phyloP scores from a whole-genome alignment of 345 rosid genomes.

The Hibiscus mutabilis region DNA sequence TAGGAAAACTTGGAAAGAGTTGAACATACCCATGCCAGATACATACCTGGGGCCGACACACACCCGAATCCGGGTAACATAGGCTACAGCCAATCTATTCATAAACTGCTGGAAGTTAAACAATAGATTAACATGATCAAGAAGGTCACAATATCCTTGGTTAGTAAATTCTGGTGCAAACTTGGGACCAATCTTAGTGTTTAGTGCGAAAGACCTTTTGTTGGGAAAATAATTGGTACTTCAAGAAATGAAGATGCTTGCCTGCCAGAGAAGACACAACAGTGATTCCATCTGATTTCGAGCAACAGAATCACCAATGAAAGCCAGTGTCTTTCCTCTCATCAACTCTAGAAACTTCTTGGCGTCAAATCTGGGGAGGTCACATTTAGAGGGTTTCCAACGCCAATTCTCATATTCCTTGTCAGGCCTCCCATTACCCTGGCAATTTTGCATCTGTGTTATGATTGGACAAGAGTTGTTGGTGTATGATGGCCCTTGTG shows the following conservation, averaged over 20 bases:
- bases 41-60: too few species aligned
- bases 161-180: background rate
- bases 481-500: slow-evolving; percentile 68
- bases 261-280: slow-evolving; percentile 99
- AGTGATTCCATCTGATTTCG: slow-evolving; percentile 98
- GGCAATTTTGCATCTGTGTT: slow-evolving; percentile 99
- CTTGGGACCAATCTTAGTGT: background rate
- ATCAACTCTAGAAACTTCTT: slow-evolving; percentile 84
- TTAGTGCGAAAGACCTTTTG: background rate
- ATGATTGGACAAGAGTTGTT: slow-evolving; percentile 88
- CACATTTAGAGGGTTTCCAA: slow-evolving; percentile 84
- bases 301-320: slow-evolving; percentile 93
- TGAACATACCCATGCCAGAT: too few species aligned
- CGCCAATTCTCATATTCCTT: slow-evolving; percentile 90
- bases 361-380: slow-evolving; percentile 87
- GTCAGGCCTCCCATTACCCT: slow-evolving; percentile 97
- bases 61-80: too few species aligned
- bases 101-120: background rate
- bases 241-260: slow-evolving; percentile 26
- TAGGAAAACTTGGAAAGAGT: too few species aligned
- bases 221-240: background rate
- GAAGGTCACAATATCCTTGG: background rate
- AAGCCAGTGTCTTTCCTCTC: slow-evolving; percentile 91
- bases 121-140: background rate
- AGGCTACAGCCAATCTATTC: too few species aligned